Percentiles rank a stretch among this genome's conserved stretches.
Evolutionary conservation across 2,329 filamentous ascomycete species (phyloP).

Genomic region (Corinectria fuckeliana): DNA sequence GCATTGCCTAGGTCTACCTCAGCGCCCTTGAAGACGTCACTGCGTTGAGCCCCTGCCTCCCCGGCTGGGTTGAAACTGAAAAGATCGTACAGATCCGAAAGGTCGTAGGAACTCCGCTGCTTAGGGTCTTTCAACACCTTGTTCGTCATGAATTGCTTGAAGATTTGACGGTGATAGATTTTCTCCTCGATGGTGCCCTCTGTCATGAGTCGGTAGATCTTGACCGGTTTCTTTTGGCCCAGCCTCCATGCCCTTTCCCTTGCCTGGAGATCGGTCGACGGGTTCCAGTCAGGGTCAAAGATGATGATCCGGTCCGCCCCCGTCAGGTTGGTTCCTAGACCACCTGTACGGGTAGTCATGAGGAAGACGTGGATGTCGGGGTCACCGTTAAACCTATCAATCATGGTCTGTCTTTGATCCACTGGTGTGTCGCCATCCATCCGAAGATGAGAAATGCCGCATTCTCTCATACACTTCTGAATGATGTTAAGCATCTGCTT

Average conservation of each 20-base stretch:
- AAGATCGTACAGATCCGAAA: constrained; percentile 89
- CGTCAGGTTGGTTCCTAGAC: constrained; percentile 91
- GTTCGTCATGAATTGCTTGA: constrained; percentile 97
- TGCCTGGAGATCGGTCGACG: constrained; percentile 93
- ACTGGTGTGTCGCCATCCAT: constrained; percentile 96
- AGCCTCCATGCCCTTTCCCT: constrained; percentile 95
- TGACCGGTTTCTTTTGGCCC: constrained; percentile 93
- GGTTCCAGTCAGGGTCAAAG: constrained; percentile 98
- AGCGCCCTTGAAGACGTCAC: constrained; percentile 85
- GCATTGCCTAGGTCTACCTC: constrained; percentile 60
- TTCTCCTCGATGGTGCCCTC: constrained; percentile 98
- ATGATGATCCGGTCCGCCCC: constrained; percentile 97
- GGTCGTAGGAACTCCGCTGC: constrained; percentile 87
- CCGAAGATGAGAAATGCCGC: constrained; percentile 76
- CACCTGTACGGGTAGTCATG: constrained; percentile 93
- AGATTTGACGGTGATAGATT: constrained; percentile 98
- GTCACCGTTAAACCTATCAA: constrained; percentile 90
- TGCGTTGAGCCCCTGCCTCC: constrained; percentile 72
- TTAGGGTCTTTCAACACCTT: constrained; percentile 95
- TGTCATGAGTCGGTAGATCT: constrained; percentile 97
- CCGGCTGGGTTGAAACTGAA: constrained; percentile 73
- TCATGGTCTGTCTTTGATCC: constrained; percentile 84
- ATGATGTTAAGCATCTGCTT: constrained; percentile 96
- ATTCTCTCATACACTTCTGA: constrained; percentile 77
- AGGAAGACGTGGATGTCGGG: constrained; percentile 85